Evolutionary conservation across 1,284 basidiomycete genomes (phyloP).

Genomic region (Ceratobasidium papillatum): DNA sequence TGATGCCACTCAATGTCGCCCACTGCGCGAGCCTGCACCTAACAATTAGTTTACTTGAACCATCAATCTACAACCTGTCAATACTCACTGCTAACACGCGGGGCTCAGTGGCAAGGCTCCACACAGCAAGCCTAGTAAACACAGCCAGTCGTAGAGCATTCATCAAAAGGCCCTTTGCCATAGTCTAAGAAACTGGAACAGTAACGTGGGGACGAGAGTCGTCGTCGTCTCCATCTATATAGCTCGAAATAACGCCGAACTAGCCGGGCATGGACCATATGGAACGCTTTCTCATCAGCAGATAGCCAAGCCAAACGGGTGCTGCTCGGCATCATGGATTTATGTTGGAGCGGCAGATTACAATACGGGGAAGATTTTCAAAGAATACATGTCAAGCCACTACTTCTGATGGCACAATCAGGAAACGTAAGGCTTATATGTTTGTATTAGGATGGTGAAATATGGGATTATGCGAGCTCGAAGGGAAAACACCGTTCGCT

Average conservation of each 20-base stretch:
- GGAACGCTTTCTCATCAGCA: background rate
- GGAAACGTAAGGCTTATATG: too few relatives aligned
- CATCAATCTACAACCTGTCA: background rate
- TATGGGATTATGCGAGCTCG: too few relatives aligned
- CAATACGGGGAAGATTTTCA: too few relatives aligned
- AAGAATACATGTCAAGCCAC: too few relatives aligned
- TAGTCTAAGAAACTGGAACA: background rate
- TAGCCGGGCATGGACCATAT: background rate
- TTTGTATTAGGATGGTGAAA: too few relatives aligned
- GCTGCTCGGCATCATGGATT: background rate
- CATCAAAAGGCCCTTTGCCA: background rate
- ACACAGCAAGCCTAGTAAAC: background rate
- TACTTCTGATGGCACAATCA: too few relatives aligned
- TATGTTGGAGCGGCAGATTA: background rate
- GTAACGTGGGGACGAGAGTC: background rate
- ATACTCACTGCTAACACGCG: background rate
- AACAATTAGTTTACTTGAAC: background rate
- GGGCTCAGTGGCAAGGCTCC: background rate
- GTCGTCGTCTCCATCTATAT: background rate
- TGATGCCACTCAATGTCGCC: slow-evolving; percentile 27
- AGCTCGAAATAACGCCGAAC: background rate
- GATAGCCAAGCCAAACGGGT: background rate
- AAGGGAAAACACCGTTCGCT: too few relatives aligned
- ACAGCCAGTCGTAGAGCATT: background rate
- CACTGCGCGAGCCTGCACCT: background rate